phyloP scores from a whole-genome alignment of 768 basidiomycete genomes.

The Tremella yokohamensis region DNA sequence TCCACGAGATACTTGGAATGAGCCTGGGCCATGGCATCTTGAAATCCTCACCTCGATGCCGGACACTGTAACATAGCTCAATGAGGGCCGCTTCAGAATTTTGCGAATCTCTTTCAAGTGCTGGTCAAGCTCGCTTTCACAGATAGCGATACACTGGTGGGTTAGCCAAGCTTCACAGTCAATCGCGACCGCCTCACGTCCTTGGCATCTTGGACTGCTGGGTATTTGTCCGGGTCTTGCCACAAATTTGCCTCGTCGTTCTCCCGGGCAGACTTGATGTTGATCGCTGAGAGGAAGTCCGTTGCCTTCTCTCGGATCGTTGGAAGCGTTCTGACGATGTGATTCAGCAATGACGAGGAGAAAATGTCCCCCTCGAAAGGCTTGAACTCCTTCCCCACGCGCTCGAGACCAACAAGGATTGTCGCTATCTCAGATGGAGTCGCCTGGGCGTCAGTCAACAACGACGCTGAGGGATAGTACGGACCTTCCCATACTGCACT shows the following conservation, averaged over 20 bases:
- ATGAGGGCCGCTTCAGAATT: conserved; percentile 65
- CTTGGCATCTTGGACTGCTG: conserved; percentile 60
- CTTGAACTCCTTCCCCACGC: conserved; percentile 63
- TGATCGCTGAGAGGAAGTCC: conserved; percentile 59
- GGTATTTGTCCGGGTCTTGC: conserved; percentile 58
- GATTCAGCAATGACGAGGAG: conserved; percentile 64
- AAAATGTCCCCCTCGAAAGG: conserved; percentile 58
- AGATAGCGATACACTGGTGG: conserved; percentile 62
- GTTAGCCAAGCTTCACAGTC: conserved; percentile 11
- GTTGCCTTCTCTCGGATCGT: conserved; percentile 59
- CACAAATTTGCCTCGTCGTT: conserved; percentile 71
- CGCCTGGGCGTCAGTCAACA: conserved; percentile 52
- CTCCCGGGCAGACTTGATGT: conserved; percentile 62
- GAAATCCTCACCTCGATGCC: conserved; percentile 64
- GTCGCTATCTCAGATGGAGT: conserved; percentile 75
- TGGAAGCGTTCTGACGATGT: conserved; percentile 68
- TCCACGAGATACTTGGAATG: conserved; percentile 69
- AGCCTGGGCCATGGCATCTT: neutral
- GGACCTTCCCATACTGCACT: conserved; percentile 85
- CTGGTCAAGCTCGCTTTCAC: conserved; percentile 68
- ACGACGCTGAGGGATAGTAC: conserved; percentile 11
- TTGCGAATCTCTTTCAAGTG: conserved; percentile 74
- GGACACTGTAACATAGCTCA: conserved; percentile 65
- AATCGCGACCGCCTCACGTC: conserved; percentile 55
- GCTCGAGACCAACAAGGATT: conserved; percentile 71